phyloP scores from a whole-genome alignment of 768 basidiomycete species.

The Serendipita sp. region DNA sequence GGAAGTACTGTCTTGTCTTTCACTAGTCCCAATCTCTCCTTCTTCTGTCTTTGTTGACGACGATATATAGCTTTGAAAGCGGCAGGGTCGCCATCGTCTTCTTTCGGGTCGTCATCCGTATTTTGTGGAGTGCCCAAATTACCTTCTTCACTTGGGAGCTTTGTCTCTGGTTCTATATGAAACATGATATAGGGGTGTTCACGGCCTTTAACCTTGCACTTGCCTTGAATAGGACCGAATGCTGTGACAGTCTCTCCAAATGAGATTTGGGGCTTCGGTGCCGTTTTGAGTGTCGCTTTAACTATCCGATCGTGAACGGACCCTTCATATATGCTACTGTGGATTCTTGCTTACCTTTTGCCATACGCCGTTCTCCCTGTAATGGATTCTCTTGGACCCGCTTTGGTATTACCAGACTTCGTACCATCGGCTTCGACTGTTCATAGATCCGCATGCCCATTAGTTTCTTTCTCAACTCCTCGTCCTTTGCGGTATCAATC shows the following conservation, averaged over 20 bases:
- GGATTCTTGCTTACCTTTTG: neutral
- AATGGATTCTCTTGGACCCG: neutral
- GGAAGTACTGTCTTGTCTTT: neutral
- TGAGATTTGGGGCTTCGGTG: neutral
- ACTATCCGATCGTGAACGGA: neutral
- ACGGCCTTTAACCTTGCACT: neutral
- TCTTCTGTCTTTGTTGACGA: neutral
- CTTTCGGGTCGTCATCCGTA: neutral
- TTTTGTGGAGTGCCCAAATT: no score
- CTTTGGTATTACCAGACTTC: neutral
- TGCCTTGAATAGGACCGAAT: neutral
- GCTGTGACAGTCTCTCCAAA: neutral
- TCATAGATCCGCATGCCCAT: neutral
- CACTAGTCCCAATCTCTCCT: neutral
- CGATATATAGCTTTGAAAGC: neutral
- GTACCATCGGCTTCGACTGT: neutral
- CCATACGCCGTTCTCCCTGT: neutral
- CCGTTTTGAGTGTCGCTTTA: neutral
- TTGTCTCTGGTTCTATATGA: neutral
- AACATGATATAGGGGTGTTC: no score
- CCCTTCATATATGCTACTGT: neutral
- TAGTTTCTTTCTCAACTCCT: neutral
- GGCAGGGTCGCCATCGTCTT: neutral
- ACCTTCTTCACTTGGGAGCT: no score
- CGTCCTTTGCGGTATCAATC: conserved; percentile 2